Conservation (phyloP, 345 rosid genomes). For the Brassica carinata region DNA sequence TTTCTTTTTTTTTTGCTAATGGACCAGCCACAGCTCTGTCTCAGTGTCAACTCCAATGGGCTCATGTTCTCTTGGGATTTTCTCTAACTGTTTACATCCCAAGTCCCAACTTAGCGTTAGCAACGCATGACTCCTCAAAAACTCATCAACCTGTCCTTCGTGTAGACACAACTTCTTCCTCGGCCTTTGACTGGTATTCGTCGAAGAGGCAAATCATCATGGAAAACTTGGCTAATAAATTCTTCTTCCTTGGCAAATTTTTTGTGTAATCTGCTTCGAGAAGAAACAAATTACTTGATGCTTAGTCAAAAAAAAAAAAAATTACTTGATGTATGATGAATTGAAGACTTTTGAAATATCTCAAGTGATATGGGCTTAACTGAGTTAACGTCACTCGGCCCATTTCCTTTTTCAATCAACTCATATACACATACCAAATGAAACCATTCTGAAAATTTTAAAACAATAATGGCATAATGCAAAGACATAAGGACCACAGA, state of each 20-base stretch:
- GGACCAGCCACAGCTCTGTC: too few relatives aligned
- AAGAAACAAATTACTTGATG: constrained; percentile 36
- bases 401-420: neutral
- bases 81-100: neutral
- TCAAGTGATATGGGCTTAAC: constrained; percentile 4
- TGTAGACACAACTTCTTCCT: neutral
- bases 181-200: neutral
- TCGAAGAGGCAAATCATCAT: neutral
- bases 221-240: neutral
- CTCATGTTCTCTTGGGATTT: neutral
- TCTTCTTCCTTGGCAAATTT: neutral
- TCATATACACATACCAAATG: neutral
- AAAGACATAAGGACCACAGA: constrained; percentile 33
- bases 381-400: neutral
- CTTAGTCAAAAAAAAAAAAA: neutral
- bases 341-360: neutral
- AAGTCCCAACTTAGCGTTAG: neutral
- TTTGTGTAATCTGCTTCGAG: neutral
- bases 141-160: too few relatives aligned
- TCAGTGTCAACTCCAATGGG: neutral
- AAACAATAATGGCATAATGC: constrained; percentile 26
- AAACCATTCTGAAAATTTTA: neutral
- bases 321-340: constrained; percentile 38
- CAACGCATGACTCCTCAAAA: neutral
- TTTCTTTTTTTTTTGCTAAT: too few relatives aligned